phyloP scores from a whole-genome alignment of 257 asterid genomes.

The Linaria vulgaris region DNA sequence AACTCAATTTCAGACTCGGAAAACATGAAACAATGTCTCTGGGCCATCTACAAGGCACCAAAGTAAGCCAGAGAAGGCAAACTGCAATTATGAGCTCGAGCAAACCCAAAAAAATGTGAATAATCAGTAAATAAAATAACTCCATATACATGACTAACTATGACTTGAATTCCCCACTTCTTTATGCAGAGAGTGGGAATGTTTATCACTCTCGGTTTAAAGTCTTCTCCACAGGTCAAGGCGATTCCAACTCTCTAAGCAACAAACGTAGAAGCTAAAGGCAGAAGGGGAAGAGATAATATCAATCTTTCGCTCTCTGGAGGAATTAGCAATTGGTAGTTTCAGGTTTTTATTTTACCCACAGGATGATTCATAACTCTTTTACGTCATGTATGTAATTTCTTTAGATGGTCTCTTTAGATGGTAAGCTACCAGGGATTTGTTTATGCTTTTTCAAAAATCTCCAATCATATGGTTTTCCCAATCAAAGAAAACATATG shows the following conservation, averaged over 20 bases:
- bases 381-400: too few relatives aligned
- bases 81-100: not conserved
- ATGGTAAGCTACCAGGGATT: slow-evolving; percentile 11
- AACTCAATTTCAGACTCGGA: not conserved
- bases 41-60: not conserved
- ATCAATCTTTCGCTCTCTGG: not conserved
- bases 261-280: slow-evolving; percentile 7
- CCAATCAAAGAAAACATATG: not conserved
- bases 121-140: slow-evolving; percentile 4
- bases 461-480: not conserved
- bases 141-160: not conserved
- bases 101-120: slow-evolving; percentile 4
- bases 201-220: slow-evolving; percentile 1
- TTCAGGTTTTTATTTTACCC: too few relatives aligned
- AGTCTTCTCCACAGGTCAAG: not conserved
- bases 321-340: too few relatives aligned
- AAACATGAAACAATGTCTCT: not conserved
- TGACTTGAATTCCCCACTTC: not conserved
- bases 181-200: not conserved
- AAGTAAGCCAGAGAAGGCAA: not conserved
- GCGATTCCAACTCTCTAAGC: not conserved
- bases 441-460: not conserved
- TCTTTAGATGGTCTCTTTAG: not conserved
- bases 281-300: not conserved
- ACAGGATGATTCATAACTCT: too few relatives aligned